Conservation (phyloP, 129 eudicot genomes). For the Ambrosia trifida region DNA sequence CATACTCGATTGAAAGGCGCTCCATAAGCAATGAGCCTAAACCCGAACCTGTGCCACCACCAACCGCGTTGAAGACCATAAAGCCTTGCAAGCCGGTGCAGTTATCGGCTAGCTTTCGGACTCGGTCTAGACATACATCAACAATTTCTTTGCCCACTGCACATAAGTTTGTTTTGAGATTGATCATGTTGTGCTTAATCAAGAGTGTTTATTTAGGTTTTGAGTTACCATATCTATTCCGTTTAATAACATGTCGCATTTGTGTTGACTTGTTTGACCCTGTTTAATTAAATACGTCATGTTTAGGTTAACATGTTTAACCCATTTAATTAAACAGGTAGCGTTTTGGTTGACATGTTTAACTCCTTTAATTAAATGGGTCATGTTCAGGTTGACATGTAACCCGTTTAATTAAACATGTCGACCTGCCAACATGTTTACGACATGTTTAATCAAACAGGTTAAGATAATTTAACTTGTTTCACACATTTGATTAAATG, state of each 20-base stretch:
- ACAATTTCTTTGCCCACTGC: slow-evolving; percentile 75
- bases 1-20: slow-evolving; percentile 64
- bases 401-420: not conserved
- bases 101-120: slow-evolving; percentile 71
- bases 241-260: not conserved
- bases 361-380: not conserved
- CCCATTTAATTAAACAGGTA: not conserved
- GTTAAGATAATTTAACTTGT: too few species aligned
- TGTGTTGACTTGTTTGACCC: not conserved
- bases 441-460: too few species aligned
- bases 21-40: slow-evolving; percentile 54
- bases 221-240: not conserved
- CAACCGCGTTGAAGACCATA: slow-evolving; percentile 76
- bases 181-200: not conserved
- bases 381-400: not conserved
- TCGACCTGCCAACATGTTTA: too few species aligned
- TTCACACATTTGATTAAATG: not conserved
- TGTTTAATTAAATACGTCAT: too few species aligned
- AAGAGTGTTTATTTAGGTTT: not conserved
- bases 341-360: not conserved
- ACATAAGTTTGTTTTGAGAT: slow-evolving; percentile 13
- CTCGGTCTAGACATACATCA: slow-evolving; percentile 67
- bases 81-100: slow-evolving; percentile 85
- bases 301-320: too few species aligned
- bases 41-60: slow-evolving; percentile 73